A percentile compares a stretch with the other conserved stretches of the same genome.
These are phyloP conservation scores for Bjerkandera adusta DNA, from an alignment of 1,284 basidiomycete genomes.

Conservation along the genomic window DNA sequence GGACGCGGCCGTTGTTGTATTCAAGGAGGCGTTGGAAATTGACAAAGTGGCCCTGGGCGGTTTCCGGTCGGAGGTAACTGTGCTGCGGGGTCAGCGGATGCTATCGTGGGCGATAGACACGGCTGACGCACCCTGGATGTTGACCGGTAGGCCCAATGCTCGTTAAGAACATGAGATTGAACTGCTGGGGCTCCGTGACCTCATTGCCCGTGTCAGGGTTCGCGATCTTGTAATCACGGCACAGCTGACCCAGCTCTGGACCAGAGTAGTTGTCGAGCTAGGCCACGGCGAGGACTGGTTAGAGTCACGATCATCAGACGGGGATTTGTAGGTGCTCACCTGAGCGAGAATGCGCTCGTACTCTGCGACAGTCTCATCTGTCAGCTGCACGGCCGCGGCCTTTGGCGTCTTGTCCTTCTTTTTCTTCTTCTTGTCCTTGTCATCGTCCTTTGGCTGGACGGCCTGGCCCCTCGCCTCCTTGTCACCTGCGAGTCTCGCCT, in stretches of 20 bases:
- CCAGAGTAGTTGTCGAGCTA: conserved; percentile 97
- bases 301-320: not conserved
- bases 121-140: conserved; percentile 73
- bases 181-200: conserved; percentile 90
- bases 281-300: conserved; percentile 11
- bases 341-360: conserved; percentile 87
- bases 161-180: conserved; percentile 99
- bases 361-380: conserved; percentile 73
- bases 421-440: conserved; percentile 72
- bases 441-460: conserved; percentile 46
- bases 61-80: conserved; percentile 95
- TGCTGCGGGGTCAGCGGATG: no score
- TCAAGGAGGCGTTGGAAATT: conserved; percentile 97
- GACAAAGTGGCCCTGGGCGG: conserved; percentile 98
- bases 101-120: conserved; percentile 1
- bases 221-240: conserved; percentile 78
- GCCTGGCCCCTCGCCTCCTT: conserved; percentile 84
- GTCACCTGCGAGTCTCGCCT: conserved; percentile 89
- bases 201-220: conserved; percentile 95
- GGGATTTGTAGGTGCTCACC: conserved; percentile 42
- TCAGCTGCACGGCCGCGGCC: conserved; percentile 72
- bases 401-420: conserved; percentile 86
- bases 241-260: conserved; percentile 85
- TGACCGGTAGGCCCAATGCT: conserved; percentile 98
- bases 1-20: conserved; percentile 96